Conservation (phyloP, 306 rosid genomes). For the Lotus japonicus region DNA sequence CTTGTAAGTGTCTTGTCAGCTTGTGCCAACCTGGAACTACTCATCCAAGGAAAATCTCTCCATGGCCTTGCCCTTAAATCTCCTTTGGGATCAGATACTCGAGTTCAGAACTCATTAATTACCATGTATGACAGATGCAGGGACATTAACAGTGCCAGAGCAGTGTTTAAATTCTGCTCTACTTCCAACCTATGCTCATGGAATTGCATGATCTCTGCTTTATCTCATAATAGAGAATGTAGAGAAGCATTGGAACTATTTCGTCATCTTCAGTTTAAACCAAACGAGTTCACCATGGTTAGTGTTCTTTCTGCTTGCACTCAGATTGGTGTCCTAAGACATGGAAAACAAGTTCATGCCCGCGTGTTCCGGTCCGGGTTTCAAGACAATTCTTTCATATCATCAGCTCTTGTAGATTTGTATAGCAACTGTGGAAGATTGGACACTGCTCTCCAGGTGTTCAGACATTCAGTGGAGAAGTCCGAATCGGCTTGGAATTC, state of each 20-base stretch:
- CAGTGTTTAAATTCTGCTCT: conserved; percentile 31
- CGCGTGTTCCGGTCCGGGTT: conserved; percentile 20
- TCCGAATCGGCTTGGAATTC: conserved; percentile 55
- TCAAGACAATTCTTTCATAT: conserved; percentile 35
- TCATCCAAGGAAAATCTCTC: conserved; percentile 35
- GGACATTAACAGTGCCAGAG: conserved; percentile 41
- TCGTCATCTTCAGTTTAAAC: conserved; percentile 27
- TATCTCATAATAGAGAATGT: conserved; percentile 41
- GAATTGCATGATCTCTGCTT: conserved; percentile 56
- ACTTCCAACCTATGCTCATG: conserved; percentile 48
- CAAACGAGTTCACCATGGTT: conserved; percentile 43
- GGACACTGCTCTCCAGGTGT: conserved; percentile 42
- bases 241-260: conserved; percentile 43
- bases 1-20: conserved; percentile 43
- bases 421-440: conserved; percentile 51
- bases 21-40: conserved; percentile 42
- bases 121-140: conserved; percentile 56
- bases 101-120: conserved; percentile 44
- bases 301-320: conserved; percentile 50
- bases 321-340: conserved; percentile 37
- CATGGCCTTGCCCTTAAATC: conserved; percentile 41
- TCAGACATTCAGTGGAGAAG: conserved; percentile 28
- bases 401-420: conserved; percentile 50
- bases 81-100: conserved; percentile 37
- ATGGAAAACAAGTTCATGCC: conserved; percentile 48